Conservation (phyloP, 352 stramenopile species). For the Pythium graminicola region DNA sequence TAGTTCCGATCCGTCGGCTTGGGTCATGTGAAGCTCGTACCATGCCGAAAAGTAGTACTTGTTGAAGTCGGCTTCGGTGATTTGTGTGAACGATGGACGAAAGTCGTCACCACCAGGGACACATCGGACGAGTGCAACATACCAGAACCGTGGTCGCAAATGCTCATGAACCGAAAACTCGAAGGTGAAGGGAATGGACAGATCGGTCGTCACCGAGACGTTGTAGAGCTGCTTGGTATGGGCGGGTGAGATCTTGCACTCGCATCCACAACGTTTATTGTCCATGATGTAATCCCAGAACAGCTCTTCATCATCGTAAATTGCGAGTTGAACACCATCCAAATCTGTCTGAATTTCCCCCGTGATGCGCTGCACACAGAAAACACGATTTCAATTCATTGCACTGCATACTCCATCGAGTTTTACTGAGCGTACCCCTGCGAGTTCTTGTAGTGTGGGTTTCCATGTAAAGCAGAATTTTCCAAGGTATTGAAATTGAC, state of each 20-base stretch:
- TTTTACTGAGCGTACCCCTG: conserved; percentile 28
- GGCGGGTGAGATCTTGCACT: conserved; percentile 58
- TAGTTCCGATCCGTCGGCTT: conserved; percentile 53
- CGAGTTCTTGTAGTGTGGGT: conserved; percentile 48
- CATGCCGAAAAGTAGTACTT: conserved; percentile 77
- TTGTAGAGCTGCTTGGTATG: conserved; percentile 72
- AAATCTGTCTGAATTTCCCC: conserved; percentile 61
- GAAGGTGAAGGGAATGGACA: conserved; percentile 51
- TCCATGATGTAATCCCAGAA: conserved; percentile 78
- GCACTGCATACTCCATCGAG: not conserved
- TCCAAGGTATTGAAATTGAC: conserved; percentile 72
- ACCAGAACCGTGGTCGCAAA: conserved; percentile 62
- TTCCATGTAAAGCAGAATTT: conserved; percentile 80
- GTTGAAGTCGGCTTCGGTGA: conserved; percentile 61
- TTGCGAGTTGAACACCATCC: conserved; percentile 52
- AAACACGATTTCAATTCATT: not conserved
- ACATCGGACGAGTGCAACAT: conserved; percentile 64
- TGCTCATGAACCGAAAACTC: conserved; percentile 59
- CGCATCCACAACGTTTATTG: conserved; percentile 50
- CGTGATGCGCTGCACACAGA: conserved; percentile 35
- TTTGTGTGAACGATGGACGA: conserved; percentile 51
- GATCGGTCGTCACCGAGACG: conserved; percentile 39
- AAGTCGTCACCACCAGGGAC: conserved; percentile 57
- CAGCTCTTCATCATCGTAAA: conserved; percentile 74
- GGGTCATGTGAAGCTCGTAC: conserved; percentile 76